Evolutionary conservation across 108 stramenopile genomes (phyloP).

Genomic region (Stephanodiscus triporus): DNA sequence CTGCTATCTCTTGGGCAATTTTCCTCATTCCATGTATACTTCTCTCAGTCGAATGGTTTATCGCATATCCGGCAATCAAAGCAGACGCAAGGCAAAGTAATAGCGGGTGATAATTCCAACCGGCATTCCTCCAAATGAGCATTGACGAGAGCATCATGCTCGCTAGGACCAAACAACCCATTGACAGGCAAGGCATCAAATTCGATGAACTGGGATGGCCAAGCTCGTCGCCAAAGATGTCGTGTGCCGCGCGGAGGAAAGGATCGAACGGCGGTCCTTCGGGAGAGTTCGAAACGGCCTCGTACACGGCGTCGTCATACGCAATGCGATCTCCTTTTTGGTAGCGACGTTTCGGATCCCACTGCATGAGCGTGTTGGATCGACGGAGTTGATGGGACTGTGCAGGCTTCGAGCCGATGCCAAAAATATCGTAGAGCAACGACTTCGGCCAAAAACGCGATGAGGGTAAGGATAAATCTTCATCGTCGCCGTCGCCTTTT

Average conservation of each 20-base stretch:
- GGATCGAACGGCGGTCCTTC: slow-evolving; percentile 77
- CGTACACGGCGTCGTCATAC: slow-evolving; percentile 50
- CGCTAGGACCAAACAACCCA: slow-evolving; percentile 47
- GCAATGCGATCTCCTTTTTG: slow-evolving; percentile 72
- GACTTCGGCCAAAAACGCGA: slow-evolving; percentile 8
- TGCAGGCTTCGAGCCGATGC: slow-evolving; percentile 11
- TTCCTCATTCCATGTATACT: not conserved
- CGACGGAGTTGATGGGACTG: slow-evolving; percentile 17
- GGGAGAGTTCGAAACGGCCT: slow-evolving; percentile 65
- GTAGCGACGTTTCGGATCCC: slow-evolving; percentile 72
- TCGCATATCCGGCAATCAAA: slow-evolving; percentile 30
- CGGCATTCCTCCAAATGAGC: slow-evolving; percentile 41
- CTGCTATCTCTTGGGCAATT: slow-evolving; percentile 9
- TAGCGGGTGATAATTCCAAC: slow-evolving; percentile 37
- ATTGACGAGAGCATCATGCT: slow-evolving; percentile 25
- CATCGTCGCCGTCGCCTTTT: slow-evolving; percentile 9
- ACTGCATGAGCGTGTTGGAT: slow-evolving; percentile 51
- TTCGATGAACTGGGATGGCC: slow-evolving; percentile 67
- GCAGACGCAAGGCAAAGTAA: slow-evolving; percentile 29
- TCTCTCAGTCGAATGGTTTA: slow-evolving; percentile 27
- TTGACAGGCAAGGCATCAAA: slow-evolving; percentile 49
- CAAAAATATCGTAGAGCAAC: slow-evolving; percentile 6
- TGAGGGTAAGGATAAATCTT: not conserved
- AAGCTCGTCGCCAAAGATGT: slow-evolving; percentile 69
- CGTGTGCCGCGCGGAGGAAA: slow-evolving; percentile 61